Evolutionary conservation across 1,139 yeast genomes (phyloP).

Genomic region (Waltiozyma sp.): DNA sequence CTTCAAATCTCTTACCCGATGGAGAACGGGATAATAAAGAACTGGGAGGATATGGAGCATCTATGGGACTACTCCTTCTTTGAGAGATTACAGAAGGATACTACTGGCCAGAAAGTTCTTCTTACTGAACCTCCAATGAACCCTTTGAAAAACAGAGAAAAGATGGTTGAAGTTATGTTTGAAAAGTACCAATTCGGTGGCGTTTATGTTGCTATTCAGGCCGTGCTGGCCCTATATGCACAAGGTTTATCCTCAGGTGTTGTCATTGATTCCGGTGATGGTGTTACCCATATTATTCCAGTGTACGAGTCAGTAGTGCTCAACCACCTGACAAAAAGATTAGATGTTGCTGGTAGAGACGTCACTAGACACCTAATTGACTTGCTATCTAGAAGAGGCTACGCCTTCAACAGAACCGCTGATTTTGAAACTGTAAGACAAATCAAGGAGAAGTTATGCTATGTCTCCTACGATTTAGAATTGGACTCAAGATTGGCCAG

Average conservation of each 20-base stretch:
- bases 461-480: constrained; percentile 88
- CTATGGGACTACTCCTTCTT: constrained; percentile 97
- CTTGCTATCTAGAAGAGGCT: constrained; percentile 85
- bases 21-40: constrained; percentile 96
- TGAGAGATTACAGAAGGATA: constrained; percentile 72
- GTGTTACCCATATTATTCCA: constrained; percentile 96
- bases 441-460: constrained; percentile 91
- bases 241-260: constrained; percentile 96
- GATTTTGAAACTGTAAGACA: constrained; percentile 98
- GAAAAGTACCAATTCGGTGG: constrained; percentile 94
- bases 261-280: constrained; percentile 94
- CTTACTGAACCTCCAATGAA: constrained; percentile 98
- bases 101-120: constrained; percentile 72
- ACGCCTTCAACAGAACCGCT: constrained; percentile 96
- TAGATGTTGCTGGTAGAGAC: constrained; percentile 97
- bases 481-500: constrained; percentile 79
- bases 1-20: constrained; percentile 91
- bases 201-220: constrained; percentile 96
- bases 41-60: constrained; percentile 99
- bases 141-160: constrained; percentile 85
- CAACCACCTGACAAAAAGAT: constrained; percentile 82
- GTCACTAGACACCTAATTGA: constrained; percentile 91
- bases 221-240: constrained; percentile 92
- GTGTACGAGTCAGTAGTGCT: constrained; percentile 94
- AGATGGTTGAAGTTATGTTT: constrained; percentile 95